These are phyloP conservation scores for Bacidia gigantensis DNA, from an alignment of 495 filamentous ascomycete genomes.

Conservation along the genomic window DNA sequence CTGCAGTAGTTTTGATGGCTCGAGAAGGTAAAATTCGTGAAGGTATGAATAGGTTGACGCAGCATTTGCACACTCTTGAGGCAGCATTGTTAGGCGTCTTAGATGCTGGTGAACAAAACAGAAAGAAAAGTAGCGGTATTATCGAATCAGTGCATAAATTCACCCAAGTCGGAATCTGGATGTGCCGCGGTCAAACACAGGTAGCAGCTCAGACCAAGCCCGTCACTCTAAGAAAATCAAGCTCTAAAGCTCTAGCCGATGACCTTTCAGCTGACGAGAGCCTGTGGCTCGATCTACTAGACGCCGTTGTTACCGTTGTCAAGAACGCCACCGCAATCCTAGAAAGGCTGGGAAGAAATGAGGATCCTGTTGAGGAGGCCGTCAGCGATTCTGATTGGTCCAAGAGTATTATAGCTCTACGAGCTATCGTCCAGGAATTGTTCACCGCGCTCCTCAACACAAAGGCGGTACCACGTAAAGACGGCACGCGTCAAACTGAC, in stretches of 20 bases:
- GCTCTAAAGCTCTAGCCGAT: slow-evolving; percentile 36
- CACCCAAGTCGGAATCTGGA: slow-evolving; percentile 80
- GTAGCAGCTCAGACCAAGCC: slow-evolving; percentile 29
- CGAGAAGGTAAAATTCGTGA: slow-evolving; percentile 72
- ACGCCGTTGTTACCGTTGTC: slow-evolving; percentile 67
- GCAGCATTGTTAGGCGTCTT: slow-evolving; percentile 64
- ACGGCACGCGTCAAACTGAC: slow-evolving; percentile 35
- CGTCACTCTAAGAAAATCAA: slow-evolving; percentile 26
- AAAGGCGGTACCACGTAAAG: slow-evolving; percentile 30
- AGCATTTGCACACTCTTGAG: slow-evolving; percentile 65
- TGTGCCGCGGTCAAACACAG: slow-evolving; percentile 83
- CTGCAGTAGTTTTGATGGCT: slow-evolving; percentile 80
- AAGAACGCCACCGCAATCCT: slow-evolving; percentile 39
- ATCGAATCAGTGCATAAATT: slow-evolving; percentile 76
- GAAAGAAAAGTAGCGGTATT: slow-evolving; percentile 43
- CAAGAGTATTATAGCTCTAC: slow-evolving; percentile 48
- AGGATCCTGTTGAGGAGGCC: background rate
- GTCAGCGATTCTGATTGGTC: slow-evolving; percentile 3
- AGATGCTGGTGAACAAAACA: slow-evolving; percentile 34
- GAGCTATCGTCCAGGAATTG: slow-evolving; percentile 70
- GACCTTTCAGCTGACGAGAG: slow-evolving; percentile 62
- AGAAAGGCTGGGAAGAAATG: slow-evolving; percentile 12
- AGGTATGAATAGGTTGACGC: slow-evolving; percentile 72
- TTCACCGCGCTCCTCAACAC: slow-evolving; percentile 77
- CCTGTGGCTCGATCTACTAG: slow-evolving; percentile 86